A percentile compares a stretch with the other conserved stretches of the same genome.
phyloP scores from a whole-genome alignment of 2,329 filamentous ascomycete genomes.

The Phaeosphaeria sp. region DNA sequence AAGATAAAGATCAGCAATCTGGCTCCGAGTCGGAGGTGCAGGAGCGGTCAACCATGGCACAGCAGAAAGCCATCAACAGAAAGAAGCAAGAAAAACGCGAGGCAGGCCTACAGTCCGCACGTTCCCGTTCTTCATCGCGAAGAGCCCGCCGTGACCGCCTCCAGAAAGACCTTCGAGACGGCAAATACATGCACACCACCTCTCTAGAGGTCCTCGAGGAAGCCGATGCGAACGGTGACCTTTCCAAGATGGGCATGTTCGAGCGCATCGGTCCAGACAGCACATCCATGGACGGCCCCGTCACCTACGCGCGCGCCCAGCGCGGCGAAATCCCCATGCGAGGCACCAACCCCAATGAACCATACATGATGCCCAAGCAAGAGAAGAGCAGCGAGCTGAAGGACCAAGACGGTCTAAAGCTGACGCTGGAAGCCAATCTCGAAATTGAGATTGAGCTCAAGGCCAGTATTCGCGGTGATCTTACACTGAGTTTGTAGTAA shows the following conservation, averaged over 20 bases:
- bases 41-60: conserved; percentile 53
- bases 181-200: conserved; percentile 60
- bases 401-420: conserved; percentile 70
- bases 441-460: conserved; percentile 87
- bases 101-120: conserved; percentile 49
- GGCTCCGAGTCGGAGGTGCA: conserved; percentile 43
- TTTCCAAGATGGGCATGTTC: conserved; percentile 58
- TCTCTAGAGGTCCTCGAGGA: conserved; percentile 58
- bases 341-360: conserved; percentile 58
- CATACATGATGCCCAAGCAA: conserved; percentile 51
- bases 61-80: conserved; percentile 54
- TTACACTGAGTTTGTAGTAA: conserved; percentile 79
- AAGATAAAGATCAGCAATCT: conserved; percentile 25
- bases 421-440: conserved; percentile 78
- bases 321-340: conserved; percentile 63
- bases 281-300: conserved; percentile 63
- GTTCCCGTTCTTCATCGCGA: conserved; percentile 56
- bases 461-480: conserved; percentile 83
- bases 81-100: conserved; percentile 49
- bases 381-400: conserved; percentile 53
- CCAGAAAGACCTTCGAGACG: conserved; percentile 52
- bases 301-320: conserved; percentile 61
- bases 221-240: conserved; percentile 58
- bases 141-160: conserved; percentile 56
- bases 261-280: conserved; percentile 63